Evolutionary conservation across 2,329 filamentous ascomycete genomes (phyloP), one percentile per base, ranked within the genome.

Genomic region (Botrytis galanthina): DNA sequence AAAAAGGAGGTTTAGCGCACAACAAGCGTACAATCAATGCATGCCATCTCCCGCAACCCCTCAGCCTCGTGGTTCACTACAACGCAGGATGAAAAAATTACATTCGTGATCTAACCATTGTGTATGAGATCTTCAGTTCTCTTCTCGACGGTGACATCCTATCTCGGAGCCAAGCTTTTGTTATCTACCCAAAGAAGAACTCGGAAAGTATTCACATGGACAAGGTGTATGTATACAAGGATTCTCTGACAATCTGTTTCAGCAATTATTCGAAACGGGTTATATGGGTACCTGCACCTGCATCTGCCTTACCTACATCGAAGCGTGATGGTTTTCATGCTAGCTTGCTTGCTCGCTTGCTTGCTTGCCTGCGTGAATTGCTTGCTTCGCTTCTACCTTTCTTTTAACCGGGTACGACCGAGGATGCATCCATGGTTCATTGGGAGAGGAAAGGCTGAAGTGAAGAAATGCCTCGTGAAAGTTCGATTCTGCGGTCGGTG

Each of bases 271-370:
- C 70, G 70, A 71, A 71, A 66, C 60, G 61, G 59, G 46, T n/a
- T 66, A 32, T 71, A 71, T 71, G 70, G 70, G 70, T 71, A 71
- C 46, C 60, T 71, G 60, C 70, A 64, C 62, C n/a, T 46, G 62
- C 51, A 62, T 35, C 46, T 54, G 46, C 44, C 42, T 35, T 66
- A 18, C 60, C 48, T 66, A 57, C n/a, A 66, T 51, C 32, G 46
- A 64, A 71, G 46, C 60, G 66, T 66, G 51, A 61, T 18, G 37
- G 29, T 57, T 60, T 42, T 42, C 37, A 71, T 57, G 70, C 70
- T 66, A 35, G 59, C 70, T 48, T 71, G 48, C 39, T 67, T 67
- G 67, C 67, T 70, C 51, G 70, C 70, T 66, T 46, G 59, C 70
- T 66, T 46, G 59, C 70, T 51, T 71, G 48, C 39, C 46, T 67